Evolutionary conservation across 2,329 filamentous ascomycete genomes (phyloP).

Genomic region (Fusarium floridanum): DNA sequence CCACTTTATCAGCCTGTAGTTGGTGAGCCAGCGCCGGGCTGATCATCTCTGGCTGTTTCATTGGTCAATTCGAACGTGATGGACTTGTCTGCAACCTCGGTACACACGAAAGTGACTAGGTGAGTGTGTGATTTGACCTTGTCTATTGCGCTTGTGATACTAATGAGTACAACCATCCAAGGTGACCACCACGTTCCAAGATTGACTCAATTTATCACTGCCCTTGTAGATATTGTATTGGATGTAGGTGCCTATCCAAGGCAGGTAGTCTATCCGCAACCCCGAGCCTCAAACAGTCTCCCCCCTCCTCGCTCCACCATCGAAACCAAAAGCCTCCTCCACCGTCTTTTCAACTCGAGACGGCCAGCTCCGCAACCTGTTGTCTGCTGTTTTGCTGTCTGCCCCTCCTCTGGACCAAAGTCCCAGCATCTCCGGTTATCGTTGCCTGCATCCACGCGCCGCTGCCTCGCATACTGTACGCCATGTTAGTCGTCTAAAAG

Average conservation of each 20-base stretch:
- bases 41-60: conserved; percentile 32
- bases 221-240: background rate
- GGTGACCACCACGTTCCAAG: background rate
- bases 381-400: background rate
- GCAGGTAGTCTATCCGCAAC: conserved; percentile 8
- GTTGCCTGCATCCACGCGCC: conserved; percentile 8
- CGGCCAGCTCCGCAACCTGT: conserved; percentile 2
- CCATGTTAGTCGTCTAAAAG: background rate
- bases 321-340: conserved; percentile 28
- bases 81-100: conserved; percentile 33
- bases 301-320: conserved; percentile 12
- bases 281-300: background rate
- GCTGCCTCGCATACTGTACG: conserved; percentile 11
- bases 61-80: conserved; percentile 35
- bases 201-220: background rate
- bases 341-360: conserved; percentile 38
- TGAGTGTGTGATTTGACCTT: conserved; percentile 19
- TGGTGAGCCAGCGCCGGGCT: conserved; percentile 20
- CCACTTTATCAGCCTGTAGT: conserved; percentile 9
- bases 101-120: conserved; percentile 18
- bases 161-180: background rate
- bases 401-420: conserved; percentile 10
- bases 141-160: background rate
- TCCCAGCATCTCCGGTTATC: conserved; percentile 4
- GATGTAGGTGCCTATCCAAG: background rate